Evolutionary conservation across 2,329 filamentous ascomycete genomes (phyloP), one percentile per base, ranked within the genome.

Genomic region (Amphichorda felina): DNA sequence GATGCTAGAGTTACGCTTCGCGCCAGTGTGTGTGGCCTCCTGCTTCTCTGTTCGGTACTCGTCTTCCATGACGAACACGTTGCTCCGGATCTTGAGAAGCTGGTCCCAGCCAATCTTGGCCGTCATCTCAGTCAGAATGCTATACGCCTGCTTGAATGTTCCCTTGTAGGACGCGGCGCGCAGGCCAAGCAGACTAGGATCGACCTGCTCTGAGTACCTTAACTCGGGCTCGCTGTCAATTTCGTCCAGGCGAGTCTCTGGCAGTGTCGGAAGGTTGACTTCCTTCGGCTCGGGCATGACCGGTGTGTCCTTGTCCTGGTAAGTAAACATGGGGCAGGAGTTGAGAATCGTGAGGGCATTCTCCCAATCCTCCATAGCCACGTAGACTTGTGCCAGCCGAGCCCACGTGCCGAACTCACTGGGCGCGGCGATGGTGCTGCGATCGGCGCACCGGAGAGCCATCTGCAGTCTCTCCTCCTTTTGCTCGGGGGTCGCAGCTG

Each of bases 321-420:
- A 96, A 6, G 91, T 98, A 58, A 98, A 98, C 91, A 98, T 98
- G 8, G 91, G 91, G 57, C 91, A 98, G 14, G 91, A 98, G 61
- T 98, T 98, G 35, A 98, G 70, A 4, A 91, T 96, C 5, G 94
- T 79, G 17, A 98, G 71, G 1, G 91, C 91, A 46, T 96, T 77
- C 52, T 96, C 91, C 87, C 91, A 98, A 53, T 94, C 85, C 55
- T 98, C 91, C 60, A 94, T 75, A 34, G 81, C 75, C 37, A 96
- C 84, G 48, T 98, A 98, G 22, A 96, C 82, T 54, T 96, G 86
- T 3, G 88, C 88, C 43, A 98, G 61, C 38, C 88, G 73, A 38
- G 91, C 89, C 91, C 91, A 98, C 1, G 91, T 96, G 36, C 85
- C 84, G 51, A 98, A 98, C 56, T 98, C 91, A 56, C 87, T 95